Percentiles rank a stretch among this genome's conserved stretches.
These are phyloP conservation scores for Blastomyces emzantsi DNA, from an alignment of 2,329 filamentous ascomycete genomes.

Conservation along the genomic window DNA sequence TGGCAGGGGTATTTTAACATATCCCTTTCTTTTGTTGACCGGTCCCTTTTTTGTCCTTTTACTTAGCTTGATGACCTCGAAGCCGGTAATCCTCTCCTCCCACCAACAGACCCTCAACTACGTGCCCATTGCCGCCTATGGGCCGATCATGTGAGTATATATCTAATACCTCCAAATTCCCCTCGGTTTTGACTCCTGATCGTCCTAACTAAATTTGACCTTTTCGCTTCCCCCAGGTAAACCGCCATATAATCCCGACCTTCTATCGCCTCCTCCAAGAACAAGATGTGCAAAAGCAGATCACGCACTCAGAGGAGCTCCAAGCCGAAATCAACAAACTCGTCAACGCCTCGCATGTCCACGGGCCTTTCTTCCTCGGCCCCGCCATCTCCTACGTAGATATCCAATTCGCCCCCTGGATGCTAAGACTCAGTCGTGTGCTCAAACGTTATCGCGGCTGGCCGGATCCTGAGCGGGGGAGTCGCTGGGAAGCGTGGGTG, in stretches of 20 bases:
- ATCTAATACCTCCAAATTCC: neutral
- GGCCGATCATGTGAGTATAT: conserved; percentile 60
- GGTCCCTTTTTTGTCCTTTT: neutral
- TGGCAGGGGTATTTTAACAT: neutral
- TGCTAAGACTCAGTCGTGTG: conserved; percentile 58
- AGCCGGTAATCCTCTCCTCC: conserved; percentile 52
- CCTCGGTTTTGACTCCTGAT: neutral
- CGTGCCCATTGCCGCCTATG: conserved; percentile 69
- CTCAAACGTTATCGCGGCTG: conserved; percentile 57
- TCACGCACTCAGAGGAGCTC: conserved; percentile 52
- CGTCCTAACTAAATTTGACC: conserved; percentile 8
- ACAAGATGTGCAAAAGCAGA: conserved; percentile 51
- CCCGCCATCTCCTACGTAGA: conserved; percentile 56
- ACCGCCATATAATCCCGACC: conserved; percentile 62
- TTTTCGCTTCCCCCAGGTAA: conserved; percentile 47
- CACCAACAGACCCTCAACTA: conserved; percentile 53
- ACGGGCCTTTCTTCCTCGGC: conserved; percentile 63
- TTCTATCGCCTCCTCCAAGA: conserved; percentile 68
- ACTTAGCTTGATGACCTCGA: conserved; percentile 65
- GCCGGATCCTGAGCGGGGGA: conserved; percentile 54
- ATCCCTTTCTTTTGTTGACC: neutral
- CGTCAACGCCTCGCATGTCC: conserved; percentile 47
- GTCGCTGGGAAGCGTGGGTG: conserved; percentile 61
- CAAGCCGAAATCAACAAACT: conserved; percentile 56
- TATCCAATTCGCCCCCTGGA: conserved; percentile 66